These are phyloP conservation scores for Rhytidiadelphus loreus DNA, from an alignment of 225 moss, liverwort and hornwort genomes.

Conservation along the genomic window DNA sequence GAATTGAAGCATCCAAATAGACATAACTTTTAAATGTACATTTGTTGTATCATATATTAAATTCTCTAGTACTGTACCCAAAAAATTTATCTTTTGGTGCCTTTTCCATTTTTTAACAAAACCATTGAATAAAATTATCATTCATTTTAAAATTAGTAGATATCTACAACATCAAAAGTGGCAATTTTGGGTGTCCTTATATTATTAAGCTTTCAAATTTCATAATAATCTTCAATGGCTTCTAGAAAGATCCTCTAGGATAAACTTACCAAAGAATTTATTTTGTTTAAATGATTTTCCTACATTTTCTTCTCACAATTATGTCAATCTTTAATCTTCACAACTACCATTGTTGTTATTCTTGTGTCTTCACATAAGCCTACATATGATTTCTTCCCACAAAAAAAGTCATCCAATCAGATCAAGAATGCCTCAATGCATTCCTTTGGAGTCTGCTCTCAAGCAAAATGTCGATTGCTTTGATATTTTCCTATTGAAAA, in stretches of 20 bases:
- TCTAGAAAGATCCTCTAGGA: background rate
- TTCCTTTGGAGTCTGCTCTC: too few species aligned
- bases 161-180: background rate
- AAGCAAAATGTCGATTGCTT: background rate
- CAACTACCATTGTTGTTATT: background rate
- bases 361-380: background rate
- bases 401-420: background rate
- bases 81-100: background rate
- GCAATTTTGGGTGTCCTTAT: accelerated
- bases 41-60: accelerated
- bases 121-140: background rate
- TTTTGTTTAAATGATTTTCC: background rate
- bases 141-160: too few species aligned
- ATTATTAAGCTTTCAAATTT: background rate
- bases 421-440: background rate
- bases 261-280: background rate
- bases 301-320: background rate
- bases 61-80: background rate
- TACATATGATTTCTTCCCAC: background rate
- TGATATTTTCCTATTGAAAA: background rate
- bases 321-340: background rate
- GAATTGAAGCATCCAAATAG: background rate
- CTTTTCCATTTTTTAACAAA: accelerated
- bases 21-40: accelerated
- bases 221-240: background rate